These are phyloP conservation scores for Escallonia rubra DNA, from an alignment of 129 eudicot genomes.

Conservation along the genomic window DNA sequence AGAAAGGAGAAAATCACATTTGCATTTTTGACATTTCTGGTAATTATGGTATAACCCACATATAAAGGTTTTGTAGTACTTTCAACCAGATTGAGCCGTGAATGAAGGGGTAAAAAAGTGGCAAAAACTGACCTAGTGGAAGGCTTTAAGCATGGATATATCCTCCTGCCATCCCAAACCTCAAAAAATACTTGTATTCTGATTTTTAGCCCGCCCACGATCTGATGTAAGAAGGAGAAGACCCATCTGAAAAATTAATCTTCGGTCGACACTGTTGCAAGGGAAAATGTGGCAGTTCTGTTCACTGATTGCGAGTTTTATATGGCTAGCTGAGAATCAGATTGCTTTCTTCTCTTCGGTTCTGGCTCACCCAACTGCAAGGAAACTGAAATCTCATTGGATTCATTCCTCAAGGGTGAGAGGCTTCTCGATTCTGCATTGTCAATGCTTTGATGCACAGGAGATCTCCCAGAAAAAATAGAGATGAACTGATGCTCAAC, in stretches of 20 bases:
- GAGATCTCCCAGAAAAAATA: conserved; percentile 28
- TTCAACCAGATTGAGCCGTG: no score
- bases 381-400: conserved; percentile 40
- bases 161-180: background rate
- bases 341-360: conserved; percentile 55
- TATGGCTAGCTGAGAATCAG: conserved; percentile 19
- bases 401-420: conserved; percentile 31
- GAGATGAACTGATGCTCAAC: conserved; percentile 66
- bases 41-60: no score
- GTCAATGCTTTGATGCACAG: conserved; percentile 13
- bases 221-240: background rate
- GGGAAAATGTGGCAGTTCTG: conserved; percentile 16
- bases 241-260: no score
- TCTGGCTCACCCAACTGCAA: conserved; percentile 58
- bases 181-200: conserved; percentile 1
- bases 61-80: no score
- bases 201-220: background rate
- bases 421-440: conserved; percentile 19
- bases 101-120: no score
- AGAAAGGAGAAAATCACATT: no score
- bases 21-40: no score
- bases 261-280: background rate
- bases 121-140: background rate
- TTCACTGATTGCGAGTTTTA: conserved; percentile 11
- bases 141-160: background rate